These are phyloP conservation scores for Leccinum pachyderme DNA, from an alignment of 1,284 basidiomycete genomes.

Conservation along the genomic window DNA sequence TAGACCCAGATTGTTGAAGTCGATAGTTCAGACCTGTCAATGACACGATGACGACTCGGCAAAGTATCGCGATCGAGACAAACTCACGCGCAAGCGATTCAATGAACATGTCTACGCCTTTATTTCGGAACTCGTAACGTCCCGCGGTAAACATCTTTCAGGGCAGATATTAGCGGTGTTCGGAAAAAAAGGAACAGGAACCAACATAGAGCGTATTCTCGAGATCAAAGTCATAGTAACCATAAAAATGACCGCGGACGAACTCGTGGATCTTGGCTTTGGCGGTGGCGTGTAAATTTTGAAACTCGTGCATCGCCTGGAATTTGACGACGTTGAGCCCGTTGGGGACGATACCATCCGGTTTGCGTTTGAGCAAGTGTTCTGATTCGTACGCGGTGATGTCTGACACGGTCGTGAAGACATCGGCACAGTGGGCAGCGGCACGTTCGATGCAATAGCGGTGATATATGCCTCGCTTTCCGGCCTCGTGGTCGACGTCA, in stretches of 20 bases:
- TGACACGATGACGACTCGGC: slow-evolving; percentile 4
- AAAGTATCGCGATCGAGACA: not conserved
- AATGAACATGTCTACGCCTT: slow-evolving; percentile 99
- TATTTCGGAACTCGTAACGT: slow-evolving; percentile 98
- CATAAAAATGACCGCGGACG: slow-evolving; percentile 96
- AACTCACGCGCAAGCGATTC: slow-evolving; percentile 85
- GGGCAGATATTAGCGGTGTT: slow-evolving; percentile 1
- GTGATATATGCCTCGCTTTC: slow-evolving; percentile 92
- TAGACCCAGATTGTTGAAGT: slow-evolving; percentile 78
- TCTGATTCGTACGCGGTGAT: slow-evolving; percentile 98
- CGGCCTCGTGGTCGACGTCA: slow-evolving; percentile 98
- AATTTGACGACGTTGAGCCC: slow-evolving; percentile 98
- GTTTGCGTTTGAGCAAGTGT: slow-evolving; percentile 95
- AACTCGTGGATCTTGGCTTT: slow-evolving; percentile 99
- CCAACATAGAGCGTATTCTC: slow-evolving; percentile 93
- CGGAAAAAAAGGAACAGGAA: slow-evolving; percentile 8
- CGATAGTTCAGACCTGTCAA: slow-evolving; percentile 75
- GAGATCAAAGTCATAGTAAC: slow-evolving; percentile 93
- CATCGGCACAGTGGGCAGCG: slow-evolving; percentile 92
- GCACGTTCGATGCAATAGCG: slow-evolving; percentile 97
- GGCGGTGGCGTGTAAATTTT: slow-evolving; percentile 89
- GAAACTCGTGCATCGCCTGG: slow-evolving; percentile 94
- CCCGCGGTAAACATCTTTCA: slow-evolving; percentile 94
- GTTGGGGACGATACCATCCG: slow-evolving; percentile 97
- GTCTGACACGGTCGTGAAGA: slow-evolving; percentile 97